A percentile compares a stretch with the other conserved stretches of the same genome.
Conservation (phyloP, 805 yeast species). For the Debaryomyces tyrocola region DNA sequence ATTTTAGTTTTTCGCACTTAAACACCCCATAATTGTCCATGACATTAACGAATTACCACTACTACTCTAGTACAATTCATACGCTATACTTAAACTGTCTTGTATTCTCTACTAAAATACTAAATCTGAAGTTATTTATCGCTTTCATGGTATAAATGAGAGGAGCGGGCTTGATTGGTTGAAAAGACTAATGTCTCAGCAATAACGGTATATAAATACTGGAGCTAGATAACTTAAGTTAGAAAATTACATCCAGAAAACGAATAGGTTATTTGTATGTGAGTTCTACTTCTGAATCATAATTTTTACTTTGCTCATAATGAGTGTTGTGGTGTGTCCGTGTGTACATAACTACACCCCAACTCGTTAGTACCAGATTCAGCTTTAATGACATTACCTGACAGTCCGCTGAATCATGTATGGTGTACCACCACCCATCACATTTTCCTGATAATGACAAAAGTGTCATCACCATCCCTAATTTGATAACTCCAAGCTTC, state of each 20-base stretch:
- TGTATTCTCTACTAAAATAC: background rate
- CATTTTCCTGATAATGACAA: no score
- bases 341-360: no score
- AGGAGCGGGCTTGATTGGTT: slow-evolving; percentile 79
- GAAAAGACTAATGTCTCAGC: slow-evolving; percentile 86
- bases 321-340: no score
- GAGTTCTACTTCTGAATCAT: background rate
- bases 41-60: background rate
- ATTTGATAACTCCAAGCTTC: no score
- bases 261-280: slow-evolving; percentile 51
- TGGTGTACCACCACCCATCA: no score
- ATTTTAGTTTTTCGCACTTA: no score
- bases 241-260: slow-evolving; percentile 99
- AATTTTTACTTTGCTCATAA: slow-evolving; percentile 13
- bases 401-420: no score
- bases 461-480: no score
- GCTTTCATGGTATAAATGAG: slow-evolving; percentile 48
- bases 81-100: background rate
- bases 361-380: no score
- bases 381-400: no score
- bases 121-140: background rate
- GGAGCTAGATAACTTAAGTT: no score
- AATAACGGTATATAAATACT: slow-evolving; percentile 70
- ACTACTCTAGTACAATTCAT: background rate
- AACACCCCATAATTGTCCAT: background rate